Conservation (phyloP, 306 rosid species). For the Pyrus communis region DNA sequence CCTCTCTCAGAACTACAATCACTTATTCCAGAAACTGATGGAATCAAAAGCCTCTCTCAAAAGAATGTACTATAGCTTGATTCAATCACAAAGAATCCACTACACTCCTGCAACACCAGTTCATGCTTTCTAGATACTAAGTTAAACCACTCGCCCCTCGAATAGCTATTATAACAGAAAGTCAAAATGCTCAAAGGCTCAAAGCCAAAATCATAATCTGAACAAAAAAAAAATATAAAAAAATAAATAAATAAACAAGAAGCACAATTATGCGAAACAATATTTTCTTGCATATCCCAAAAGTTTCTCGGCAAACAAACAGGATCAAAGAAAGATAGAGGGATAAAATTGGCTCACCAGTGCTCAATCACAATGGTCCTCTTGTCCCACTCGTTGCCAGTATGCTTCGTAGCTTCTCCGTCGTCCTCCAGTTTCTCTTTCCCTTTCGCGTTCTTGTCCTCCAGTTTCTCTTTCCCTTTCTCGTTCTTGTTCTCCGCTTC, state of each 20-base stretch:
- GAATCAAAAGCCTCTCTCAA: not conserved
- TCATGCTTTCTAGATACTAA: not conserved
- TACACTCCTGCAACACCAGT: not conserved
- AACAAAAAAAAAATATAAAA: not conserved
- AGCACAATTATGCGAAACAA: not conserved
- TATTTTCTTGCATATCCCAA: not conserved
- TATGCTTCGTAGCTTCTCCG: not conserved
- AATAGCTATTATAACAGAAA: not conserved
- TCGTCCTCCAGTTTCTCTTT: not conserved
- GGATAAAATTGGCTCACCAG: slow-evolving; percentile 25
- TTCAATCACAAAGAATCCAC: not conserved
- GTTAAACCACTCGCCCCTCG: not conserved
- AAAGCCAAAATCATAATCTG: not conserved
- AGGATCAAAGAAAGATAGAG: not conserved
- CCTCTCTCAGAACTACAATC: not conserved
- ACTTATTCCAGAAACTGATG: not conserved
- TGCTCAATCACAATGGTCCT: slow-evolving; percentile 42
- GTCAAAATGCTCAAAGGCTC: not conserved
- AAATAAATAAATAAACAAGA: not conserved
- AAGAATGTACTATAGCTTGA: not conserved
- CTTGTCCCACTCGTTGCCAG: not conserved
- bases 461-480: no score
- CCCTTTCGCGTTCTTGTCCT: not conserved
- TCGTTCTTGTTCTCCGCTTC: not conserved
- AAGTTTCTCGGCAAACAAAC: not conserved